A percentile compares a stretch with the other conserved stretches of the same genome.
phyloP scores from a whole-genome alignment of 805 yeast species.

The Ogataea corticis region DNA sequence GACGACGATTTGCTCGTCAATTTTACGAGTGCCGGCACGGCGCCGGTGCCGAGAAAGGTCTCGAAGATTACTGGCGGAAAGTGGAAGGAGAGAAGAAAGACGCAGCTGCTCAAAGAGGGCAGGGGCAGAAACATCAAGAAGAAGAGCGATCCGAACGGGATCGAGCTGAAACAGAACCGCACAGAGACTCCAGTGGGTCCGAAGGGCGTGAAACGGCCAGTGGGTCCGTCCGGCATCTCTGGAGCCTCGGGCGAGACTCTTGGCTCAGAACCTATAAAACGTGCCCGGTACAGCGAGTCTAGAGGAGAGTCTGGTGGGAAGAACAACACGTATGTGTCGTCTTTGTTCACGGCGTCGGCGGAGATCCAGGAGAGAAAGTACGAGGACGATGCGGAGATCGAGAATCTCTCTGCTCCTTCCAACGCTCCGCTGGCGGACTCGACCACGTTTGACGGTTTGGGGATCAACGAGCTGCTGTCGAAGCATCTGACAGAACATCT shows the following conservation, averaged over 20 bases:
- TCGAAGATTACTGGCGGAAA: constrained; percentile 65
- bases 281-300: constrained; percentile 45
- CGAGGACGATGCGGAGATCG: constrained; percentile 33
- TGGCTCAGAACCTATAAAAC: constrained; percentile 13
- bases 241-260: constrained; percentile 20
- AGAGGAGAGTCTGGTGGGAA: constrained; percentile 56
- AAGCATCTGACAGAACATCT: constrained; percentile 57
- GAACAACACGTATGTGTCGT: constrained; percentile 73
- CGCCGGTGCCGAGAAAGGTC: constrained; percentile 19
- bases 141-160: constrained; percentile 19
- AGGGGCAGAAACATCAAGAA: constrained; percentile 32
- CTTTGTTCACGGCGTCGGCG: constrained; percentile 75
- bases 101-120: constrained; percentile 52
- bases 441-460: constrained; percentile 70
- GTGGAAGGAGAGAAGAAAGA: constrained; percentile 79
- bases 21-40: constrained; percentile 50
- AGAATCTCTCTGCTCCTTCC: constrained; percentile 51
- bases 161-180: constrained; percentile 8
- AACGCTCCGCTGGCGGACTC: constrained; percentile 83
- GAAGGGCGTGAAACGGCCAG: too few relatives aligned
- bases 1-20: constrained; percentile 80
- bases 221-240: too few relatives aligned
- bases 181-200: not conserved
- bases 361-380: constrained; percentile 44
- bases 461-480: constrained; percentile 55